phyloP scores from a whole-genome alignment of 805 yeast species.

The Lachancea sp. region DNA sequence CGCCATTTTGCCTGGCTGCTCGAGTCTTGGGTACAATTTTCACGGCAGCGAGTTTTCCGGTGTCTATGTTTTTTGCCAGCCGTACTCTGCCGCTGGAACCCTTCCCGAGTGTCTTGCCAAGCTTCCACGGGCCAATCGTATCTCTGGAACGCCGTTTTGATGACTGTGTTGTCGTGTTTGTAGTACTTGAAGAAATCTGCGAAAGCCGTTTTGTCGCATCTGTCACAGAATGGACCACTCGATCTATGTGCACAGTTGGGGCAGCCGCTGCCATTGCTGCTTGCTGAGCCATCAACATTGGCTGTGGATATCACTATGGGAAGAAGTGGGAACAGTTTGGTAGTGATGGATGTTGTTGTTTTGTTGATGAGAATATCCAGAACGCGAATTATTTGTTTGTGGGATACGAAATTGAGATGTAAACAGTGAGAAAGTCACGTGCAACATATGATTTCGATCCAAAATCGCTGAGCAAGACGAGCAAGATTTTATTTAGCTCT shows the following conservation, averaged over 20 bases:
- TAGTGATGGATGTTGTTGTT: too few relatives aligned
- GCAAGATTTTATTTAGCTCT: too few relatives aligned
- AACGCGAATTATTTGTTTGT: not conserved
- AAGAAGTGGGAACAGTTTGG: not conserved
- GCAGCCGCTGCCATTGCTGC: slow-evolving; percentile 13
- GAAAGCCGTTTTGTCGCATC: slow-evolving; percentile 32
- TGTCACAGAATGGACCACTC: slow-evolving; percentile 31
- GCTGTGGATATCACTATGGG: not conserved
- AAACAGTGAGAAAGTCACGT: too few relatives aligned
- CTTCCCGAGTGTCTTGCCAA: slow-evolving; percentile 72
- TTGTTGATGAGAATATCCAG: not conserved
- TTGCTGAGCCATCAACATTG: slow-evolving; percentile 19
- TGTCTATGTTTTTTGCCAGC: slow-evolving; percentile 58
- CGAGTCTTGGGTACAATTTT: slow-evolving; percentile 64
- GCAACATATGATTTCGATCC: too few relatives aligned
- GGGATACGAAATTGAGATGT: too few relatives aligned
- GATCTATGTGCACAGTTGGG: slow-evolving; percentile 19
- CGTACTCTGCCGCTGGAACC: slow-evolving; percentile 81
- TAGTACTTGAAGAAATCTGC: slow-evolving; percentile 25
- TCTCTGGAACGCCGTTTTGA: slow-evolving; percentile 31
- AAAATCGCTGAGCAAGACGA: too few relatives aligned
- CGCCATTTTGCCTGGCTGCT: slow-evolving; percentile 37
- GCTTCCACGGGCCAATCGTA: slow-evolving; percentile 74
- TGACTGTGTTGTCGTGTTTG: slow-evolving; percentile 23
- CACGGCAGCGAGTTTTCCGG: slow-evolving; percentile 76